phyloP scores from a whole-genome alignment of 176 grass and related monocot species.

The Oryza punctata region DNA sequence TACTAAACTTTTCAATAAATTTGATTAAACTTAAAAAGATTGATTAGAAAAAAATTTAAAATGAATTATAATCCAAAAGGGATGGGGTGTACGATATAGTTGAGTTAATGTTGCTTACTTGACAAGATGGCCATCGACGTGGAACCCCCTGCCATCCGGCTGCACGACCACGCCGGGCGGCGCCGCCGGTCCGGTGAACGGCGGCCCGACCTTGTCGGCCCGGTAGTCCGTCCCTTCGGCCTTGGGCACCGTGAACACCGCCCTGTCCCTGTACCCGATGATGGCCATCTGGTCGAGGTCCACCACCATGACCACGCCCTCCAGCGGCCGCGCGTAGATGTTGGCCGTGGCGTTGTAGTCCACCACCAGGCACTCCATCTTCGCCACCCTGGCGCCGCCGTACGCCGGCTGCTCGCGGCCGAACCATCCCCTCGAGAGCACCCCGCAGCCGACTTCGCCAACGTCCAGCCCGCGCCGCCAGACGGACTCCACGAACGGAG shows the following conservation, averaged over 20 bases:
- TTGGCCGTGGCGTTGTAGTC: conserved; percentile 51
- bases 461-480: conserved; percentile 33
- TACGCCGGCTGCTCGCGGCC: not conserved
- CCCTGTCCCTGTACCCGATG: conserved; percentile 56
- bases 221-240: conserved; percentile 66
- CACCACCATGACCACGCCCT: conserved; percentile 65
- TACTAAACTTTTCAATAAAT: no score
- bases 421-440: conserved; percentile 64
- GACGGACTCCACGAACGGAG: conserved; percentile 60
- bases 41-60: no score
- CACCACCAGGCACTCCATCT: conserved; percentile 50
- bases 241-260: conserved; percentile 46
- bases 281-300: conserved; percentile 81
- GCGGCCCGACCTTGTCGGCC: conserved; percentile 20
- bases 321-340: conserved; percentile 61
- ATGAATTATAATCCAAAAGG: no score
- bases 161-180: conserved; percentile 40
- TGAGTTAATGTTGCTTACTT: conserved; percentile 8
- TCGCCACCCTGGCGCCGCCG: conserved; percentile 29
- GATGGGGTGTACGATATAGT: no score
- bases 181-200: conserved; percentile 18
- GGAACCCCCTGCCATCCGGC: conserved; percentile 52
- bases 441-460: conserved; percentile 51
- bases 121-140: conserved; percentile 53
- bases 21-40: no score